Conservation (phyloP, 495 filamentous ascomycete species). For the Penicillium chermesinum region DNA sequence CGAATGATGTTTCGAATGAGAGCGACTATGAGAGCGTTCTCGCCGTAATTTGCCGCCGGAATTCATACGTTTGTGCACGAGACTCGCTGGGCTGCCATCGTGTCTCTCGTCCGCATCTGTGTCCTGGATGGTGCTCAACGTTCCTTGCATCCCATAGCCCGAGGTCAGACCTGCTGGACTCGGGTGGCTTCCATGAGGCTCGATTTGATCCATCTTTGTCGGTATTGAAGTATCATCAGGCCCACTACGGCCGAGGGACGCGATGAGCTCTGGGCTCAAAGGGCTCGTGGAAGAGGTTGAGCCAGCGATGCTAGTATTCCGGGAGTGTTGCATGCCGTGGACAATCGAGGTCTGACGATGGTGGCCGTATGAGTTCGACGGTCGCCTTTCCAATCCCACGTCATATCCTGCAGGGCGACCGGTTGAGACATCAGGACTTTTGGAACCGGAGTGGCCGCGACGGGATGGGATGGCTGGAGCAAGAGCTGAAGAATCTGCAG, state of each 20-base stretch:
- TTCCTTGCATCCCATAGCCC: slow-evolving; percentile 22
- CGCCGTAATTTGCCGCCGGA: slow-evolving; percentile 59
- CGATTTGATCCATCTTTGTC: slow-evolving; percentile 29
- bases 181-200: slow-evolving; percentile 24
- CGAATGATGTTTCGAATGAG: slow-evolving; percentile 71
- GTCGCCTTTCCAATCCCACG: slow-evolving; percentile 60
- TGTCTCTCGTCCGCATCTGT: slow-evolving; percentile 25
- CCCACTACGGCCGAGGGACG: slow-evolving; percentile 50
- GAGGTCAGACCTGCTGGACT: slow-evolving; percentile 19
- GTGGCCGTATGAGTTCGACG: slow-evolving; percentile 74
- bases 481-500: slow-evolving; percentile 34
- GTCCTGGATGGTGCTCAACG: slow-evolving; percentile 40
- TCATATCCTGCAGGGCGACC: slow-evolving; percentile 45
- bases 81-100: slow-evolving; percentile 21
- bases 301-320: slow-evolving; percentile 70
- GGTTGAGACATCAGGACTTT: slow-evolving; percentile 44
- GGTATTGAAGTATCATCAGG: slow-evolving; percentile 22
- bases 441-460: slow-evolving; percentile 52
- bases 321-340: slow-evolving; percentile 88
- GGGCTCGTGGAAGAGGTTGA: slow-evolving; percentile 65
- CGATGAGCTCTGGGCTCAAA: slow-evolving; percentile 77
- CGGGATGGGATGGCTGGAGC: slow-evolving; percentile 41
- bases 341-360: slow-evolving; percentile 93
- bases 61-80: slow-evolving; percentile 35
- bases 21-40: slow-evolving; percentile 72